Evolutionary conservation across 202 grass and related monocot genomes (phyloP), one percentile per base, ranked within the genome.

Genomic region (Carex arenaria): DNA sequence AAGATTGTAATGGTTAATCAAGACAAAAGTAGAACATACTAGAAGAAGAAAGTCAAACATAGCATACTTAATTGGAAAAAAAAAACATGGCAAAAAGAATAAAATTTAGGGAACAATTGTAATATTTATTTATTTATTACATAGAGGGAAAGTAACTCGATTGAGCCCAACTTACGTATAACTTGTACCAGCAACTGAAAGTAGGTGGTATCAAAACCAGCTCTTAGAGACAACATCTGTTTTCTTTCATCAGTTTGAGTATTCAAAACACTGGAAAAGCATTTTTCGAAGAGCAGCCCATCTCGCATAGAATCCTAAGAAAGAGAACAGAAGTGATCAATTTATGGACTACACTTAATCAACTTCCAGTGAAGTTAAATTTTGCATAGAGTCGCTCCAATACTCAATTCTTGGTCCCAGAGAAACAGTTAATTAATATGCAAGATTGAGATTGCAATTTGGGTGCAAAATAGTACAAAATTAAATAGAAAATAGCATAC

Each of bases 151-250:
- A 5, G 38, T 40, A 40, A 40, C 38, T 40, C 5, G 5, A 40
- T 7, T 5, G 38, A 40, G 38, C 38, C 38, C 38, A 40, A 1
- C 38, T 40, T 40, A 40, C 5, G 5, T 40, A 45, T 45, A 80
- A 49, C 49, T 88, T 77, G 71, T 86, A 98, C 95, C 70, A 91
- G 82, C 87, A 98, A 87, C 72, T 98, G 95, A 67, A 98, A 98
- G 59, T 91, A 98, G 80, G 90, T 89, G 0, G 95, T 95, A 67
- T 98, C 95, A 85, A 98, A 98, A 82, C 95, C 95, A 85, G 95
- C 90, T 3, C 90, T 92, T 84, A 98, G 80, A 86, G 90, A 95
- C 79, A 98, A 63, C 83, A 95, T 95, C 74, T 98, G 95, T 63
- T 95, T 95, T n/a, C 31, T 53, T 79, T 14, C 87, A 71, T 68